A percentile compares a stretch with the other conserved stretches of the same genome.
Evolutionary conservation across 1,284 basidiomycete species (phyloP).

Genomic region (Cerioporus squamosus): DNA sequence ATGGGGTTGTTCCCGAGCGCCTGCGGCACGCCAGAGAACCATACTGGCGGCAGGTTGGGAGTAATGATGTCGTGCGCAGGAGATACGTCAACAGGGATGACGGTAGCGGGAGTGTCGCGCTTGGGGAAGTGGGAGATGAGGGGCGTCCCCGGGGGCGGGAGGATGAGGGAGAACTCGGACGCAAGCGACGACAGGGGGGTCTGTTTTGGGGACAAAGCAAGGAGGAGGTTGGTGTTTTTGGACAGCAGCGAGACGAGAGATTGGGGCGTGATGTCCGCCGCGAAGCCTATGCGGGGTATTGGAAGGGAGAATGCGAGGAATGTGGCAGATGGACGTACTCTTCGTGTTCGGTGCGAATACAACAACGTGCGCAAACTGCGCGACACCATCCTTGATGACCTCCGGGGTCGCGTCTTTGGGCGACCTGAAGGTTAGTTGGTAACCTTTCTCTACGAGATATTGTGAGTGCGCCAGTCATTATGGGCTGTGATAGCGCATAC

Average conservation of each 20-base stretch:
- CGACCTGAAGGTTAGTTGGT: conserved; percentile 81
- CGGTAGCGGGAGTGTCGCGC: conserved; percentile 58
- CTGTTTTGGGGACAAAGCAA: conserved; percentile 79
- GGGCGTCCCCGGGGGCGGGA: conserved; percentile 74
- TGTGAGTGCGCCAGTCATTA: neutral
- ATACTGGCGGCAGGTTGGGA: conserved; percentile 54
- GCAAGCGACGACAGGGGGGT: conserved; percentile 74
- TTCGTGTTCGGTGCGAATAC: conserved; percentile 84
- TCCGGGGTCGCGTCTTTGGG: conserved; percentile 73
- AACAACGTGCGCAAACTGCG: conserved; percentile 83
- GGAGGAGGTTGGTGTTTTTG: conserved; percentile 81
- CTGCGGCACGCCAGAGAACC: conserved; percentile 83
- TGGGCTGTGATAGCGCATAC: conserved; percentile 45
- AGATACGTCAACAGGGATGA: conserved; percentile 60
- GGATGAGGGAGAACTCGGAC: conserved; percentile 76
- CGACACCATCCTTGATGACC: conserved; percentile 72
- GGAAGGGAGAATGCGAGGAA: neutral
- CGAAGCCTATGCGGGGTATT: conserved; percentile 54
- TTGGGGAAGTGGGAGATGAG: conserved; percentile 79
- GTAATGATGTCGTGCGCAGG: conserved; percentile 47
- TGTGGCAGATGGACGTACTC: conserved; percentile 50
- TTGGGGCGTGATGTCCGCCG: conserved; percentile 84
- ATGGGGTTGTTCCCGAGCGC: conserved; percentile 81
- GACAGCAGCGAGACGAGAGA: conserved; percentile 76
- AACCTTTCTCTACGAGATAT: conserved; percentile 63